Base-by-base conservation (phyloP, 2,329 filamentous ascomycete species). In the Colletotrichum tamarilloi region DNA sequence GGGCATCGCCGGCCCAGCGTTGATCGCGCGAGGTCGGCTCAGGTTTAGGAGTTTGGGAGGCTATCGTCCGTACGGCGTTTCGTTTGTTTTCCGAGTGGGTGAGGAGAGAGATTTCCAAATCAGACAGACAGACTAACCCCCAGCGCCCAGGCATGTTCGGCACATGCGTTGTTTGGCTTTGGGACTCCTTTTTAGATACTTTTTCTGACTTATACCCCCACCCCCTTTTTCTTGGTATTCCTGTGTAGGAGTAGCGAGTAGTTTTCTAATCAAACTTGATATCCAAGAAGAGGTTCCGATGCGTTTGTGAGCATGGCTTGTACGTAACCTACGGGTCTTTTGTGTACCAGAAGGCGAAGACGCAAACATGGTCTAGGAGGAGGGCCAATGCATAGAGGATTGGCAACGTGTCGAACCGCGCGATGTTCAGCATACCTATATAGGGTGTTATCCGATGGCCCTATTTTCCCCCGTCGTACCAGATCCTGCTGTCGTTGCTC, bases 41-140 rank as follows among this genome's bases (percentile, higher is more conserved):
- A 73, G 67, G 70, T 57, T 35, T 73, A 70, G 66, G 22, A 60
- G 32, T 35, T 35, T n/a, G 32, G 1, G 22, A 26, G 42, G 19
- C 14, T 9, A 42, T 26, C 55, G 19, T 56, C 55, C 3, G 9
- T 7, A 60, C 22, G 14, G 16, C 46, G 70, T 28, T 55, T 70
- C 60, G 14, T 58, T 65, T 65, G 67, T 64, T n/a, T 19, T 55
- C 35, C 26, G 28, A n/a, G 38, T 24, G 42, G 42, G 8, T 49
- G 42, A 42, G 38, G 19, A 42, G 42, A 49, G 19, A 22, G 42
- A 49, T n/a, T 49, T 49, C 42, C 19, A 49, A 11, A 49, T 11
- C 42, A 49, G 42, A 49, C 38, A 42, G 38, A 42, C 16, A 42
- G 16, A 42, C 38, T 14, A 19, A 7, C 7, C 42, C 42, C 6